phyloP scores from a whole-genome alignment of 2,329 filamentous ascomycete genomes.

The Orbilia ellipsospora region DNA sequence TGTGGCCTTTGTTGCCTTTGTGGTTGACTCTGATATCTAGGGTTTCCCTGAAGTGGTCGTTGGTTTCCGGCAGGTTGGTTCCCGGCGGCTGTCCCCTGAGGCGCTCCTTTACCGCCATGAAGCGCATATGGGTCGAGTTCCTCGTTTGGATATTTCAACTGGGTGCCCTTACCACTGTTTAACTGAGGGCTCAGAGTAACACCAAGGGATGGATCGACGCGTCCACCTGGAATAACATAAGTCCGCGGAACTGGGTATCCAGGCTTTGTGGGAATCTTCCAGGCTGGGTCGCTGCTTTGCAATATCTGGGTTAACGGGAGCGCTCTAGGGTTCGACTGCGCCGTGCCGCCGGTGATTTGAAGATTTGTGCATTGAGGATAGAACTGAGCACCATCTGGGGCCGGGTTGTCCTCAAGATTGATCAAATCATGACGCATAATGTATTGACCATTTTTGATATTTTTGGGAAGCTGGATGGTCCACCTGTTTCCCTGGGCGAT shows the following conservation, averaged over 20 bases:
- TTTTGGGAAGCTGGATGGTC: conserved; percentile 61
- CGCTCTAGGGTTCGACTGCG: background rate
- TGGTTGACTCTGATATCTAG: no score
- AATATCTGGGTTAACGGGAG: background rate
- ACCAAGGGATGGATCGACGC: conserved; percentile 1
- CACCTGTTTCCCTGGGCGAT: conserved; percentile 67
- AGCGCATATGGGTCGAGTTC: background rate
- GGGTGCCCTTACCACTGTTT: background rate
- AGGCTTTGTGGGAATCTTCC: conserved; percentile 31
- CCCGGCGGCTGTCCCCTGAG: no score
- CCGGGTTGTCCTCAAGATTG: conserved; percentile 36
- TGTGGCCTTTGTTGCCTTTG: no score
- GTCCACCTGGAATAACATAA: conserved; percentile 55
- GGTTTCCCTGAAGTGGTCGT: no score
- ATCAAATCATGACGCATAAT: conserved; percentile 68
- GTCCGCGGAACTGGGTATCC: conserved; percentile 39
- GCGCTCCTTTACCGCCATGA: no score
- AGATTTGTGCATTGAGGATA: conserved; percentile 68
- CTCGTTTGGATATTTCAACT: background rate
- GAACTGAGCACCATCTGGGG: conserved; percentile 65
- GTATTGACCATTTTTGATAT: conserved; percentile 63
- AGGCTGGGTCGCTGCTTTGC: background rate
- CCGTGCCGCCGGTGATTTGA: conserved; percentile 62
- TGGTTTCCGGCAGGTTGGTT: no score
- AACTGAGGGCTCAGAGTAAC: conserved; percentile 3